phyloP scores from a whole-genome alignment of 2,329 filamentous ascomycete species.

The Fonsecaea pedrosoi region DNA sequence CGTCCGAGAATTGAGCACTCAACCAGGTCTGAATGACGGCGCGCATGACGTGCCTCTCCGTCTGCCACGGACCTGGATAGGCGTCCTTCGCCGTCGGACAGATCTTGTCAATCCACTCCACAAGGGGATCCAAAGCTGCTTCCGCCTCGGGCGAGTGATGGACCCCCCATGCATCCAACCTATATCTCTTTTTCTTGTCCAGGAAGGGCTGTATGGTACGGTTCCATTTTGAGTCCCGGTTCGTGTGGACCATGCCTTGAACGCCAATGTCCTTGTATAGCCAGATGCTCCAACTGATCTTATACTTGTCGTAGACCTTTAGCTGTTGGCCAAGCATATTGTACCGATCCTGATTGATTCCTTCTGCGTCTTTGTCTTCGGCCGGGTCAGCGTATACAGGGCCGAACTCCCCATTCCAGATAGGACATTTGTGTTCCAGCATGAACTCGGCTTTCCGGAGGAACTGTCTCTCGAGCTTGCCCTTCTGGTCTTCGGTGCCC shows the following conservation, averaged over 20 bases:
- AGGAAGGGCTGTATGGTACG: constrained; percentile 60
- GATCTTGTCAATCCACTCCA: constrained; percentile 54
- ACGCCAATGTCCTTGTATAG: constrained; percentile 64
- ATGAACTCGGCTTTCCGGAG: constrained; percentile 57
- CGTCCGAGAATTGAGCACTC: constrained; percentile 58
- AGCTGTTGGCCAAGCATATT: constrained; percentile 57
- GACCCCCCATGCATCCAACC: constrained; percentile 64
- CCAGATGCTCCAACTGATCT: constrained; percentile 66
- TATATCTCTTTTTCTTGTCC: constrained; percentile 61
- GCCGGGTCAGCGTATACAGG: constrained; percentile 48
- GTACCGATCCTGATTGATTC: constrained; percentile 52
- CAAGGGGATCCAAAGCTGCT: constrained; percentile 52
- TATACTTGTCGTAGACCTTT: constrained; percentile 58
- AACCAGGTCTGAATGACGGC: constrained; percentile 57
- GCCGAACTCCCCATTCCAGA: constrained; percentile 62
- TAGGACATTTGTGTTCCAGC: constrained; percentile 49
- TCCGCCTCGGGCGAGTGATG: constrained; percentile 52
- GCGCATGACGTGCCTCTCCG: constrained; percentile 56
- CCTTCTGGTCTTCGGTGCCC: constrained; percentile 52
- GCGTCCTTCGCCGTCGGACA: constrained; percentile 50
- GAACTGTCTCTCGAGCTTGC: constrained; percentile 51
- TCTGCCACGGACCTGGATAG: constrained; percentile 59
- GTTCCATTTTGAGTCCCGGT: constrained; percentile 57
- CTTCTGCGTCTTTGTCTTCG: constrained; percentile 23
- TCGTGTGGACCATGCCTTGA: constrained; percentile 62